phyloP scores from a whole-genome alignment of 163 green algal genomes.

The Scenedesmus sp. region DNA sequence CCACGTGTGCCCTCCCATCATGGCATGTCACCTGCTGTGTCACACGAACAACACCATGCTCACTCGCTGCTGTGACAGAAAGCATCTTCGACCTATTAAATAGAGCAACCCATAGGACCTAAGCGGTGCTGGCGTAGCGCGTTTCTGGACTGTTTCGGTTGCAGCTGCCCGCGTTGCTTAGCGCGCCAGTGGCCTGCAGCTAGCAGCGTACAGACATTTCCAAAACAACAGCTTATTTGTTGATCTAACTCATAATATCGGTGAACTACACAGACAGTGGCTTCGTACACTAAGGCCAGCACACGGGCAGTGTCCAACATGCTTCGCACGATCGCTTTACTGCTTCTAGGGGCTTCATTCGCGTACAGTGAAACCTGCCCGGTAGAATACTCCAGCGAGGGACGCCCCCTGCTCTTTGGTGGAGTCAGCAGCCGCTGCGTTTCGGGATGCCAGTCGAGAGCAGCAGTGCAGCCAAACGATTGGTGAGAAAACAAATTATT shows the following conservation, averaged over 20 bases:
- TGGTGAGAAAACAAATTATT: background rate
- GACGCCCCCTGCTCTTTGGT: conserved; percentile 24
- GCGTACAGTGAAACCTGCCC: background rate
- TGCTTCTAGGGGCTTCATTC: background rate
- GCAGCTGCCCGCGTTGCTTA: too few species aligned
- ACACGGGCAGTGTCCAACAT: background rate
- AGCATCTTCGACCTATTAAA: too few species aligned
- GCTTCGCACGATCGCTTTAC: background rate
- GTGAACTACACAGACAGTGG: background rate
- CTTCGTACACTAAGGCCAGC: background rate
- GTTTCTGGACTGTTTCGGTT: too few species aligned
- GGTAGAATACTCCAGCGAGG: background rate
- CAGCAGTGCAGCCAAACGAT: background rate
- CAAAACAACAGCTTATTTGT: too few species aligned
- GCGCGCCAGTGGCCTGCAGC: too few species aligned
- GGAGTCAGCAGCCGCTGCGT: conserved; percentile 12
- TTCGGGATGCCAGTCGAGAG: background rate
- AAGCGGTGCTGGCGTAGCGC: too few species aligned
- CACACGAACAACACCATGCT: too few species aligned
- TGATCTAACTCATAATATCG: too few species aligned
- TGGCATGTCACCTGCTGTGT: too few species aligned
- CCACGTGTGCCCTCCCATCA: too few species aligned
- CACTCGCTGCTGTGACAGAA: too few species aligned
- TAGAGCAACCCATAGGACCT: too few species aligned
- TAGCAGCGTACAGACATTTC: background rate